Base-by-base conservation (phyloP, 2,329 filamentous ascomycete species). In the Monilinia laxa region DNA sequence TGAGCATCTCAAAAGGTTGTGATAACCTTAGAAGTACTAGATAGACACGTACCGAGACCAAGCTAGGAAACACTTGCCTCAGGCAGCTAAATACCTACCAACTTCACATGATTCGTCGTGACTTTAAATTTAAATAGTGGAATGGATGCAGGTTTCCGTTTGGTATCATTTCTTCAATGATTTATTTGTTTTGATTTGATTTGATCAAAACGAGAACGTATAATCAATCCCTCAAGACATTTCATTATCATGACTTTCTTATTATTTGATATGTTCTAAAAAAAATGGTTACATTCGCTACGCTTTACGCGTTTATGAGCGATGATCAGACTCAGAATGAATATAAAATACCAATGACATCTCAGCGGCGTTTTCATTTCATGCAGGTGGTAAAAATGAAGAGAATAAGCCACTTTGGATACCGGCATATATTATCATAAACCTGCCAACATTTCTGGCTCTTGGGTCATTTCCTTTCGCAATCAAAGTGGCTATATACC, bases 371-470 rank as follows among this genome's bases (percentile, higher is more conserved):
- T 38, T 51, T 38, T 25, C 52, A 47, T 35, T 42, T 68, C n/a
- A 96, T 28, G 95, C 95, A 53, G 95, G 95, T 6, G 95, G 95
- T 59, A 99, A 82, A 77, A 99, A 99, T 4, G 88, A 93, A 4
- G 93, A 89, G 81, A 92, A 99, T 53, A 99, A 80, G 10, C 86
- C 89, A 0, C 85, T 92, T 76, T 99, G 95, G 54, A 97, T 84
- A 45, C 90, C 77, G 3, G 87, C 91, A 80, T 99, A 99, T 78
- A 93, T 84, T 64, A 93, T 81, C 82, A 94, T 91, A 72, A 87
- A 91, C 52, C 68, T 73, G n/a, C 75, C 69, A 65, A 71, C 25
- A 12, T 52, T 64, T 25, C 65, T 60, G 23, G 62, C 62, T 40
- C 59, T 51, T 40, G 52, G 25, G 14, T 14, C 45, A 28, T 70